Conservation (phyloP, 805 yeast genomes). For the Candida insectorum region DNA sequence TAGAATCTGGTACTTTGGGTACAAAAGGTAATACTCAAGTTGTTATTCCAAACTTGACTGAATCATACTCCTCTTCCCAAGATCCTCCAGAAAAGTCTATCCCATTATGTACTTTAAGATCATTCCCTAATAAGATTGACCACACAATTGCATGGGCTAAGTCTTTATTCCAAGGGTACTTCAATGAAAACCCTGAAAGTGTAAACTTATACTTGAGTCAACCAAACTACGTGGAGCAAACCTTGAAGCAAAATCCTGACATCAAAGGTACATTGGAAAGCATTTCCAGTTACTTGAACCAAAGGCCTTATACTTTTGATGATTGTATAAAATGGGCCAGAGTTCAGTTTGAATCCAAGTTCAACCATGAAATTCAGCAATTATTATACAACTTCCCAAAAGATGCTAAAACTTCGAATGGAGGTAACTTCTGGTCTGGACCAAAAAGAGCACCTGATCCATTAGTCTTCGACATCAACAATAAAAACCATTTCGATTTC, state of each 20-base stretch:
- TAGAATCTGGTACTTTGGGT: conserved; percentile 97
- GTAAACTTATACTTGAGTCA: conserved; percentile 88
- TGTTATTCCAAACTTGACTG: conserved; percentile 88
- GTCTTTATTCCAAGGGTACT: conserved; percentile 86
- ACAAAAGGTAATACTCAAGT: conserved; percentile 99
- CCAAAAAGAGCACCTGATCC: conserved; percentile 95
- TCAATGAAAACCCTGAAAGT: conserved; percentile 87
- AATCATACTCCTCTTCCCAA: conserved; percentile 91
- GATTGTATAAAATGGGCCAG: conserved; percentile 97
- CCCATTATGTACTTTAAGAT: conserved; percentile 94
- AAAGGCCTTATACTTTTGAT: conserved; percentile 86
- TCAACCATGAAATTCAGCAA: conserved; percentile 82
- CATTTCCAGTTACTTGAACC: conserved; percentile 68
- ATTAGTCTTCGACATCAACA: conserved; percentile 69
- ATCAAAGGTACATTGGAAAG: conserved; percentile 82
- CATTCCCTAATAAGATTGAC: conserved; percentile 97
- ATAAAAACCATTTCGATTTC: conserved; percentile 77
- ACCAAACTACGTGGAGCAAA: conserved; percentile 87
- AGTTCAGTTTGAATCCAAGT: conserved; percentile 80
- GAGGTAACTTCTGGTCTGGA: conserved; percentile 97
- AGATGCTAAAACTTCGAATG: conserved; percentile 86
- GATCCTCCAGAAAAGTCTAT: conserved; percentile 99
- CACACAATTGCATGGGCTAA: conserved; percentile 99
- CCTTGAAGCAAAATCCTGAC: conserved; percentile 89
- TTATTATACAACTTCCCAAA: conserved; percentile 90